Conservation (phyloP, 768 basidiomycete genomes). For the Phylloporus sp. region DNA sequence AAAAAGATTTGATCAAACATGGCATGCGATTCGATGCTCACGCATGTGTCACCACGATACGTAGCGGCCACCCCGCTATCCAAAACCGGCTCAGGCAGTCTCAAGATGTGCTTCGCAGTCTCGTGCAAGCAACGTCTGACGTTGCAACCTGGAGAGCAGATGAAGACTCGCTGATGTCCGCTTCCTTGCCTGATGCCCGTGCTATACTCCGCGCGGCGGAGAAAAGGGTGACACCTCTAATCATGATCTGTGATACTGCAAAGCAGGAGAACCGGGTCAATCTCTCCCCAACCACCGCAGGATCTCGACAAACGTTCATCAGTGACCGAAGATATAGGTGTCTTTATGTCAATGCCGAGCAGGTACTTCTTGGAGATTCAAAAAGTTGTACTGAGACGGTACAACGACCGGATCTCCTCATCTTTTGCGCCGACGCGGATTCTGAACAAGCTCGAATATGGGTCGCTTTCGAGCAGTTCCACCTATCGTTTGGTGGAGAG, state of each 20-base stretch:
- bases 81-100: slow-evolving; percentile 18
- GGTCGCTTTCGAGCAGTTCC: slow-evolving; percentile 15
- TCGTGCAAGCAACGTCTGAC: slow-evolving; percentile 11
- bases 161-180: slow-evolving; percentile 13
- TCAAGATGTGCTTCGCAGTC: slow-evolving; percentile 17
- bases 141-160: slow-evolving; percentile 21
- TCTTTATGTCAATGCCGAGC: slow-evolving; percentile 6
- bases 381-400: background rate
- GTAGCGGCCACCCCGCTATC: slow-evolving; percentile 22
- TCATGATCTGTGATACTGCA: slow-evolving; percentile 16
- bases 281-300: slow-evolving; percentile 1
- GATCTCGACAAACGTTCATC: background rate
- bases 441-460: slow-evolving; percentile 8
- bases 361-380: background rate
- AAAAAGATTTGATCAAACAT: slow-evolving; percentile 26
- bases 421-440: slow-evolving; percentile 18
- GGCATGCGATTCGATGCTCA: slow-evolving; percentile 36
- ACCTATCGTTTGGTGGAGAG: slow-evolving; percentile 14
- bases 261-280: background rate
- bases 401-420: slow-evolving; percentile 18
- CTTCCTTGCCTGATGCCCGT: slow-evolving; percentile 19
- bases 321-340: slow-evolving; percentile 13
- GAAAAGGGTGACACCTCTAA: slow-evolving; percentile 9
- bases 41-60: slow-evolving; percentile 39
- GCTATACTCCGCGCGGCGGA: slow-evolving; percentile 11